Base-by-base conservation (phyloP, 2,329 filamentous ascomycete species). In the Aspergillus hortae region DNA sequence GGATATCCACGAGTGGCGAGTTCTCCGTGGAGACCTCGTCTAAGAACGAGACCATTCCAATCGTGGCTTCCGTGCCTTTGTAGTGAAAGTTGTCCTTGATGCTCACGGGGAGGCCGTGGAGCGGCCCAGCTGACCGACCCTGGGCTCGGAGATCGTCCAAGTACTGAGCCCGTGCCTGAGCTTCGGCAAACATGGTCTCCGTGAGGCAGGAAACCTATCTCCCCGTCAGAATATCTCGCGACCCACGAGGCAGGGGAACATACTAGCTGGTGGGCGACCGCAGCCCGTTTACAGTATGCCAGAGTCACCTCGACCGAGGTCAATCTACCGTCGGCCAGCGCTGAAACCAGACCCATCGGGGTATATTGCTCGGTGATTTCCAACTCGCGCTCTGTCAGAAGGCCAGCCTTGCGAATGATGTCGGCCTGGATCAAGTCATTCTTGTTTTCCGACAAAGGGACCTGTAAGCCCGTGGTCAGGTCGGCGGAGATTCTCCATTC, bases 351-450 rank as follows among this genome's bases (percentile, higher is more conserved):
- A 1, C 54, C 58, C 1, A 58, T 45, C 0, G 67, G 65, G 55
- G 78, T 74, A 42, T 74, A 74, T 2, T 53, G 43, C 35, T 66
- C 65, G 0, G 80, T 83, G 51, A 83, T 80, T 0, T 67, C 56
- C 4, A 82, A 59, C 53, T 84, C 80, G 5, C 69, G 54, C 3
- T 67, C 49, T 1, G 63, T 74, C 30, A 83, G 63, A 6, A 83
- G 64, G 0, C 78, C 77, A 53, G 56, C 56, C 44, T 61, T 52
- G 12, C 50, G 61, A 45, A 62, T 46, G 0, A 49, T 48, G 14
- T 57, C 12, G 1, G 19, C 25, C 23, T 45, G 40, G 35, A 63
- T 58, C 4, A 63, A 42, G 35, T 62, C 49, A 25, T 53, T 57
- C 15, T 56, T 57, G 17, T 57, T 51, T 2, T 58, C 53, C 2